These are phyloP conservation scores for Lasiodiplodia theobromae DNA, from an alignment of 2,329 filamentous ascomycete genomes.

Conservation along the genomic window DNA sequence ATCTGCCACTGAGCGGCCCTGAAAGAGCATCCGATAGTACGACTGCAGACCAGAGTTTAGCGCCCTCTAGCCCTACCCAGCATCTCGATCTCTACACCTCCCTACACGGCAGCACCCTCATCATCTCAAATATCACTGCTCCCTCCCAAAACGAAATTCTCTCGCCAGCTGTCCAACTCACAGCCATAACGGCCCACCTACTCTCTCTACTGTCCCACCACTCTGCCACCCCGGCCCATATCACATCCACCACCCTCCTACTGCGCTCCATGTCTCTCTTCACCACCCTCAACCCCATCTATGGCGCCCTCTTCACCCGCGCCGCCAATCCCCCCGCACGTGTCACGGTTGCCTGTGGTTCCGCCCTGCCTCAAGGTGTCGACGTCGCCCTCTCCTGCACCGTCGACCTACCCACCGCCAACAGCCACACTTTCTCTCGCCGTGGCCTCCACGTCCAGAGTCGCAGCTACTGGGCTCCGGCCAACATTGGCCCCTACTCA, in stretches of 20 bases:
- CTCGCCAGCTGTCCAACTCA: slow-evolving; percentile 43
- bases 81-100: slow-evolving; percentile 5
- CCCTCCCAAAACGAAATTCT: slow-evolving; percentile 10
- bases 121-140: slow-evolving; percentile 48
- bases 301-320: slow-evolving; percentile 74
- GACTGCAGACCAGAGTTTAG: neutral
- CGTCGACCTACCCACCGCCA: slow-evolving; percentile 42
- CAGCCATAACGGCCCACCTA: slow-evolving; percentile 48
- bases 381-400: slow-evolving; percentile 66
- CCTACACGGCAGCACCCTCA: slow-evolving; percentile 51
- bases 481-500: slow-evolving; percentile 96
- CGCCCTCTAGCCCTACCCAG: neutral
- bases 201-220: slow-evolving; percentile 37
- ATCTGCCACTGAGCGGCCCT: neutral
- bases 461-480: slow-evolving; percentile 94
- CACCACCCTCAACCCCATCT: slow-evolving; percentile 74
- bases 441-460: slow-evolving; percentile 86
- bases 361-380: slow-evolving; percentile 65
- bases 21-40: neutral
- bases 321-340: slow-evolving; percentile 81
- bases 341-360: slow-evolving; percentile 81
- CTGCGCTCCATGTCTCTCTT: slow-evolving; percentile 85
- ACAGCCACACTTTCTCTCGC: slow-evolving; percentile 32
- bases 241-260: slow-evolving; percentile 65
- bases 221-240: slow-evolving; percentile 37